phyloP scores from a whole-genome alignment of 2,329 filamentous ascomycete species.

The Sporothrix humicola region DNA sequence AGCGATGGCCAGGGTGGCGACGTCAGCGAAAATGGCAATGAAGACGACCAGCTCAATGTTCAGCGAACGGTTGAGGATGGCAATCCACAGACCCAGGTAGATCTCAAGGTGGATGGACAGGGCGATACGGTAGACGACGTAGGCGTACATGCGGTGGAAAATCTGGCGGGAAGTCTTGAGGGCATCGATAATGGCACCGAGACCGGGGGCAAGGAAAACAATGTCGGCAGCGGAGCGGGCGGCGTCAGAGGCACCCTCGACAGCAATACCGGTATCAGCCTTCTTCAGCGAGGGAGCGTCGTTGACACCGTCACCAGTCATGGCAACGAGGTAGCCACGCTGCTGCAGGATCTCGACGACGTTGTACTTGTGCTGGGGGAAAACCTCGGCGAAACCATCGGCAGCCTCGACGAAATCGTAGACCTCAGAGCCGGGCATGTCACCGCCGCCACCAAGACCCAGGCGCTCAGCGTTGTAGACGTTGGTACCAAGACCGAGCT shows the following conservation, averaged over 20 bases:
- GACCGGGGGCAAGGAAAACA: slow-evolving; percentile 88
- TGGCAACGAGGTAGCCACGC: slow-evolving; percentile 90
- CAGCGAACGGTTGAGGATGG: slow-evolving; percentile 80
- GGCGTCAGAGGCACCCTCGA: slow-evolving; percentile 89
- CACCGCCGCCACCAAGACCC: slow-evolving; percentile 85
- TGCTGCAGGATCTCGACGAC: slow-evolving; percentile 93
- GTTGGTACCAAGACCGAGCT: slow-evolving; percentile 90
- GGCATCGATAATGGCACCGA: slow-evolving; percentile 90
- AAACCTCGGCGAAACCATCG: slow-evolving; percentile 93
- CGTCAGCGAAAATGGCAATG: slow-evolving; percentile 93
- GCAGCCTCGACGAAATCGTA: slow-evolving; percentile 96
- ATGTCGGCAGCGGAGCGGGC: slow-evolving; percentile 91
- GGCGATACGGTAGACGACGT: slow-evolving; percentile 94
- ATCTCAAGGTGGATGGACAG: slow-evolving; percentile 90
- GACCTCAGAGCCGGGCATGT: slow-evolving; percentile 91
- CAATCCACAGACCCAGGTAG: slow-evolving; percentile 90
- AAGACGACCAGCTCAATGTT: slow-evolving; percentile 90
- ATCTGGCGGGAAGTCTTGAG: slow-evolving; percentile 93
- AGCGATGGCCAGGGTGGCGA: slow-evolving; percentile 88
- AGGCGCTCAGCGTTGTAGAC: slow-evolving; percentile 93
- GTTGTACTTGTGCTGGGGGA: slow-evolving; percentile 94
- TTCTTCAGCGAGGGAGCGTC: slow-evolving; percentile 92
- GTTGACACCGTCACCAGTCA: slow-evolving; percentile 97
- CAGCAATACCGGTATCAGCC: slow-evolving; percentile 94
- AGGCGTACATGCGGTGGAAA: slow-evolving; percentile 96